Conservation (phyloP, 768 basidiomycete genomes). For the Fibroporia radiculosa region DNA sequence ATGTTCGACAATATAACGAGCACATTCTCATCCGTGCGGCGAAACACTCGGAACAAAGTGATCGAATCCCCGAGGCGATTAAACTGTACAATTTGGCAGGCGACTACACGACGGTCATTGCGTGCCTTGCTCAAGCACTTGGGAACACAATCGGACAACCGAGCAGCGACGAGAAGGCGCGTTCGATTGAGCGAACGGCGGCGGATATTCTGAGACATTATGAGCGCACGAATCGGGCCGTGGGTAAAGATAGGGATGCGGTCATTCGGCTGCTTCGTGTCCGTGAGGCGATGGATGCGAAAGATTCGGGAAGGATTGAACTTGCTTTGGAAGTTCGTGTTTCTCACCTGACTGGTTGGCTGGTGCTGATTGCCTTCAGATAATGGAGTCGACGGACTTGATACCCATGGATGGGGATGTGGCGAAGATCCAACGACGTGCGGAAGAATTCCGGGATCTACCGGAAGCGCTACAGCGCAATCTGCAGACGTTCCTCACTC, state of each 20-base stretch:
- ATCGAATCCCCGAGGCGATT: slow-evolving; percentile 84
- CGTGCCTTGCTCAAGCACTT: slow-evolving; percentile 80
- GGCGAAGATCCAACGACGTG: slow-evolving; percentile 73
- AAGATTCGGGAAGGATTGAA: slow-evolving; percentile 65
- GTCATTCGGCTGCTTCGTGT: slow-evolving; percentile 71
- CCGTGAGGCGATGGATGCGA: slow-evolving; percentile 73
- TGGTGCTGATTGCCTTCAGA: slow-evolving; percentile 35
- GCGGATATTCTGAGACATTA: slow-evolving; percentile 74
- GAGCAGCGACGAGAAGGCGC: slow-evolving; percentile 48
- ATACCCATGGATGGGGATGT: slow-evolving; percentile 85
- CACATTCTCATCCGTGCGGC: slow-evolving; percentile 83
- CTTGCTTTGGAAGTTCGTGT: slow-evolving; percentile 69
- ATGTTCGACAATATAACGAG: slow-evolving; percentile 63
- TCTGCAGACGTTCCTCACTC: slow-evolving; percentile 77
- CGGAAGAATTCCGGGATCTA: slow-evolving; percentile 83
- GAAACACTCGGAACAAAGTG: slow-evolving; percentile 71
- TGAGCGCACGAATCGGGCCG: slow-evolving; percentile 65
- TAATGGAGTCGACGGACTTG: slow-evolving; percentile 81
- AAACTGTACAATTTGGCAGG: slow-evolving; percentile 94
- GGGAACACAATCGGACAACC: slow-evolving; percentile 75
- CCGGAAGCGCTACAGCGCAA: slow-evolving; percentile 87
- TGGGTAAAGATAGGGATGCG: slow-evolving; percentile 66
- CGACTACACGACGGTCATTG: slow-evolving; percentile 81
- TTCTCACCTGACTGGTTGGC: neutral
- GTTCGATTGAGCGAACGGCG: slow-evolving; percentile 65